A percentile compares a stretch with the other conserved stretches of the same genome.
Conservation (phyloP, 1,139 yeast species). For the Geotrichum candidum region DNA sequence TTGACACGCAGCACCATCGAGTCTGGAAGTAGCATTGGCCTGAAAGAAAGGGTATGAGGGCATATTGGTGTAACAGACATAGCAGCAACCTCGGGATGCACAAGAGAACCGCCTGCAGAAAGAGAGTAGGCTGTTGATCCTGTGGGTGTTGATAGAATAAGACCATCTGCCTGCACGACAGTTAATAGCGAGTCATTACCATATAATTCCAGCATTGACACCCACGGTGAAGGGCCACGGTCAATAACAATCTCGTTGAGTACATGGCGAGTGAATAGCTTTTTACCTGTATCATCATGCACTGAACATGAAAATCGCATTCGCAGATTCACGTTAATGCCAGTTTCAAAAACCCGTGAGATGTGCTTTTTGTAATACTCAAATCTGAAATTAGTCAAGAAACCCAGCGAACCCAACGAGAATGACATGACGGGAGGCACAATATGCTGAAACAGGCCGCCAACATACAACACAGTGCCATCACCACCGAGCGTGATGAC, state of each 20-base stretch:
- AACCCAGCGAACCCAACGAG: conserved; percentile 75
- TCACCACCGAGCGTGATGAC: conserved; percentile 85
- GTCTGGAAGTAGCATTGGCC: conserved; percentile 83
- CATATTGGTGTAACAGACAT: conserved; percentile 88
- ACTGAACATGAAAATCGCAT: conserved; percentile 73
- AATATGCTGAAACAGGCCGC: conserved; percentile 68
- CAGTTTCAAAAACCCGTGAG: conserved; percentile 53
- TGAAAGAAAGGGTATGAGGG: conserved; percentile 81
- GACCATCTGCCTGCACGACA: conserved; percentile 85
- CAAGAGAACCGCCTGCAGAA: conserved; percentile 86
- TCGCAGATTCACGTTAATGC: conserved; percentile 70
- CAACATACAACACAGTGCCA: conserved; percentile 79
- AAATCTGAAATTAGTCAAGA: conserved; percentile 70
- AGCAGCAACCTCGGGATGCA: conserved; percentile 86
- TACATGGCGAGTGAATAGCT: conserved; percentile 70
- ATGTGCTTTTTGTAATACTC: conserved; percentile 59
- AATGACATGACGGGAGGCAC: conserved; percentile 89
- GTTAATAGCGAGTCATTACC: conserved; percentile 78
- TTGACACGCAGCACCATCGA: conserved; percentile 72
- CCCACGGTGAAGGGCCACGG: conserved; percentile 84
- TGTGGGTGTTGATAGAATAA: conserved; percentile 84
- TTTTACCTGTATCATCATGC: conserved; percentile 42
- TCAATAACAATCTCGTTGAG: conserved; percentile 80
- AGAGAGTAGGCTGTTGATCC: conserved; percentile 89
- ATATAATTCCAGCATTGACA: conserved; percentile 73